Conservation (phyloP, 2,329 filamentous ascomycete species). For the Tolypocladium sp. region DNA sequence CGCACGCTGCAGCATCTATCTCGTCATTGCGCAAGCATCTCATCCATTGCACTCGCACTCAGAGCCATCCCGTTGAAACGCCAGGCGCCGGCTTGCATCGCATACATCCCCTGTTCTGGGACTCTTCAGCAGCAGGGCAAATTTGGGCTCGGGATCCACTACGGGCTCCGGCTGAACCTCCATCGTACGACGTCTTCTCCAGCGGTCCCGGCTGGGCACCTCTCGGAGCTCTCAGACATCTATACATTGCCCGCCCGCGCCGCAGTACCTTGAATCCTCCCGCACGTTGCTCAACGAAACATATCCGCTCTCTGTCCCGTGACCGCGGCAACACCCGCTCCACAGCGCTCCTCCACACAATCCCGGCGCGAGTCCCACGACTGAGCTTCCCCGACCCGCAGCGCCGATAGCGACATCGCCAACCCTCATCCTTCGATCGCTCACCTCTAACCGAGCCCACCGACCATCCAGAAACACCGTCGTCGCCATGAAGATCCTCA, state of each 20-base stretch:
- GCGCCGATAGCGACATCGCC: not conserved
- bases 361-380: not conserved
- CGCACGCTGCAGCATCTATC: not conserved
- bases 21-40: not conserved
- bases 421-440: not conserved
- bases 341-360: not conserved
- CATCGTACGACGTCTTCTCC: not conserved
- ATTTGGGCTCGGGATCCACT: not conserved
- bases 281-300: not conserved
- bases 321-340: too few relatives aligned
- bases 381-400: not conserved
- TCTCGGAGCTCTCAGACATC: not conserved
- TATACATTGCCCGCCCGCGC: not conserved
- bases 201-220: not conserved
- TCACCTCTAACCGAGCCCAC: not conserved
- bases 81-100: not conserved
- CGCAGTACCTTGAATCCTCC: not conserved
- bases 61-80: not conserved
- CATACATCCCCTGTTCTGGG: not conserved
- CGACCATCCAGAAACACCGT: not conserved
- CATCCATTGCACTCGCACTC: not conserved
- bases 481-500: conserved; percentile 81
- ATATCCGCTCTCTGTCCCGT: not conserved
- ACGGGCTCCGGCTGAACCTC: not conserved
- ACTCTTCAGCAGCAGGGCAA: not conserved